Base-by-base conservation (phyloP, 2,329 filamentous ascomycete species). In the Curvularia hawaiiensis region DNA sequence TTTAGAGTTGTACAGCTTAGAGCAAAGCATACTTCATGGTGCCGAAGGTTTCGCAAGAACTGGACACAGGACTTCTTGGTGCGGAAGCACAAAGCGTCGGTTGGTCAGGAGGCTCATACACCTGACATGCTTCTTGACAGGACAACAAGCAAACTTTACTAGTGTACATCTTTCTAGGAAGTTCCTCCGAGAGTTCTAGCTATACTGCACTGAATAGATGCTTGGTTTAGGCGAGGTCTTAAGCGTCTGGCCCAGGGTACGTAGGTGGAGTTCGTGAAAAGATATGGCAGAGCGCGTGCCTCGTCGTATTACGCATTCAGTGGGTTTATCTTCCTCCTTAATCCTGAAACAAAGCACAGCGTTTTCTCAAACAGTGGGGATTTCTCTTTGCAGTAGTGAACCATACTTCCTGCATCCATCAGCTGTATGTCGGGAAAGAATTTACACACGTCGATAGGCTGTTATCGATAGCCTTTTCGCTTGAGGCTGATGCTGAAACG, bases 401-500 rank as follows among this genome's bases (percentile, higher is more conserved):
- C 46, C 52, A 47, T 20, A 50, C 28, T 50, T 24, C 39, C 35
- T 31, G 50, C 54, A 58, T 38, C 20, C 50, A 43, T 31, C 30
- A 22, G 44, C 46, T 43, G 54, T 54, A n/a, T 61, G 60, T 59
- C 61, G 58, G 51, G 58, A 57, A 16, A 52, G 44, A 41, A 56
- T 57, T 57, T 46, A 52, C 41, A 48, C 33, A 46, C 52, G 56
- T 60, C 52, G 33, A 52, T 50, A 58, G 56, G 55, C 28, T 58
- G 35, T 55, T 65, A 60, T 63, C 63, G 63, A 60, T 65, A 65
- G 50, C 50, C 33, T 46, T 44, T 55, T 52, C 30, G 50, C 24
- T 47, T 57, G 56, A 39, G 52, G 54, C 50, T 56, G 52, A 45
- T 56, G 58, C 59, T 63, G 63, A 65, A 65, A 65, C 63, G 53